Evolutionary conservation across 805 yeast species (phyloP), one percentile per base, ranked within the genome.

Genomic region (Myxozyma melibiosi): DNA sequence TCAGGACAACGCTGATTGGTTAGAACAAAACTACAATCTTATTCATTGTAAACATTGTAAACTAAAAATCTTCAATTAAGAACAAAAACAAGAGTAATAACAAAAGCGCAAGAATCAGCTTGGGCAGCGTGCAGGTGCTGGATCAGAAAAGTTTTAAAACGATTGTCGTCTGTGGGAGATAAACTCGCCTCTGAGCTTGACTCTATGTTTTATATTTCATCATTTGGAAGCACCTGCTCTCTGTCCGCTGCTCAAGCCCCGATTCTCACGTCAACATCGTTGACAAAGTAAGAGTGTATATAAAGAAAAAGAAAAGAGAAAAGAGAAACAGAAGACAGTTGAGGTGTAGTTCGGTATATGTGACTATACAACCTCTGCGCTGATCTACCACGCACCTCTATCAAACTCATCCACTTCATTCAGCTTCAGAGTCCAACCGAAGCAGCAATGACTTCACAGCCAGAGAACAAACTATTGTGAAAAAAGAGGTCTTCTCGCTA

Each of bases 141-240:
- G 47, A 28, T 45, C 50, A 45, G 50, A 45, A 34, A 33, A 45
- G 25, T 22, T n/a, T 16, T 18, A 45, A 45, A 39, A 45, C 16
- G 33, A 18, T 45, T 45, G 53, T 49, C 45, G 46, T 49, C 45
- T 49, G 53, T 40, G 53, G 53, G 42, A 40, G 31, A 43, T 56
- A 45, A 45, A 33, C 47, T 43, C 47, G 47, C 57, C 70, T 68
- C 62, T 44, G 73, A 69, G 73, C 73, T 69, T 69, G 73, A 69
- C 73, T 69, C 72, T 69, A 69, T 54, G 60, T 58, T 66, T 66
- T 66, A 31, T 54, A 56, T 68, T 58, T 67, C 70, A 66, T 67
- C 70, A 67, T 66, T 18, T 52, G 30, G 37, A 16, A n/a, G n/a
- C n/a, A n/a, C n/a, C n/a, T n/a, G n/a, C n/a, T n/a, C n/a, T n/a